Base-by-base conservation (phyloP, 2,329 filamentous ascomycete genomes). In the Aspergillus costaricaensis region DNA sequence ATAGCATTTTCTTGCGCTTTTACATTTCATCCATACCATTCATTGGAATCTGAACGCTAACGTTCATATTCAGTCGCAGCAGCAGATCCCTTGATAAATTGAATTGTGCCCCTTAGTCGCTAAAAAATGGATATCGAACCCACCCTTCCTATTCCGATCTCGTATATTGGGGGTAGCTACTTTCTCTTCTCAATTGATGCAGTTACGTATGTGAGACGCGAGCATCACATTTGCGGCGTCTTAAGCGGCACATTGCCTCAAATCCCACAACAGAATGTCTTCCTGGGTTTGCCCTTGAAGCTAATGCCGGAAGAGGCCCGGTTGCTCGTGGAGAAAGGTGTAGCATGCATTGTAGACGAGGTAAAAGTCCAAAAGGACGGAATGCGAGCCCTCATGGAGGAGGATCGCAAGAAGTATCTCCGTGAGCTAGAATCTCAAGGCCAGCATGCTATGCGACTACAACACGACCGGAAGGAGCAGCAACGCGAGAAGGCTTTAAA, bases 241-340 rank as follows among this genome's bases (percentile, higher is more conserved):
- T 83, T 96, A 58, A 88, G 91, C 61, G 95, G 95, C 59, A 93
- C 91, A 7, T 87, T 96, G 30, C 94, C 95, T 2, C 93, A 98
- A 77, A 89, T 92, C 59, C 92, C 93, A 5, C 94, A 96, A 68
- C 95, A 99, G 78, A 98, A 96, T 78, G 85, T 96, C 60, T 98
- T 98, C 74, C 85, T 94, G 60, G 91, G 93, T 49, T 80, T 98
- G 53, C 95, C 95, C 2, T 80, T 98, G 25, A 90, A 97, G 80
- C 82, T 99, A 48, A 91, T 95, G 81, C 89, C 91, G 1, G 95
- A 98, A 78, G 95, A 99, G 80, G 93, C 89, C 4, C 85, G 88
- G 65, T 79, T 95, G 57, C 83, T 99, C 27, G 87, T 96, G 60
- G 88, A 92, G 67, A 89, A 88, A 67, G 87, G 86, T 61, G 85